phyloP scores from a whole-genome alignment of 192 early-diverging fungal species.

The Coemansia sp. region DNA sequence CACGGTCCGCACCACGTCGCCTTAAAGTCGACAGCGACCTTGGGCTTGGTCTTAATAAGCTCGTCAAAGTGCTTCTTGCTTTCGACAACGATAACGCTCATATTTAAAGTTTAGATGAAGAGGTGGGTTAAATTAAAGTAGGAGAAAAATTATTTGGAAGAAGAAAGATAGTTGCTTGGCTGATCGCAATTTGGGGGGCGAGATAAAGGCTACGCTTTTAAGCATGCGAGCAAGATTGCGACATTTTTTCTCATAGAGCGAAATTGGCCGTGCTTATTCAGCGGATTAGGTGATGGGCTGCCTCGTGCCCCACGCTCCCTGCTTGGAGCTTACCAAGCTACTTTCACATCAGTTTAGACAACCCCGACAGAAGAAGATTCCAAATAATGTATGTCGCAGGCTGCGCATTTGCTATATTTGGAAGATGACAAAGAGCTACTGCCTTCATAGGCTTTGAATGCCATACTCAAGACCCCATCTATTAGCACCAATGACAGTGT shows the following conservation, averaged over 20 bases:
- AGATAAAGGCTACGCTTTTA: background rate
- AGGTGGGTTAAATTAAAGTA: background rate
- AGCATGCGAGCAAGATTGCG: background rate
- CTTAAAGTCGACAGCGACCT: slow-evolving; percentile 71
- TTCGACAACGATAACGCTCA: slow-evolving; percentile 4
- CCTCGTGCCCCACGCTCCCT: background rate
- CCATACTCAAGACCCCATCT: slow-evolving; percentile 23
- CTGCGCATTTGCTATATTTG: background rate
- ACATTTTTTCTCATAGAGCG: background rate
- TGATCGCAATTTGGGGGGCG: background rate
- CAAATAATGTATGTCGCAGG: background rate
- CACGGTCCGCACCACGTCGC: slow-evolving; percentile 89
- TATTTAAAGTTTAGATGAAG: background rate
- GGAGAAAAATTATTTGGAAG: background rate
- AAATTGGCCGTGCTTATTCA: background rate
- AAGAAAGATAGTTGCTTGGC: background rate
- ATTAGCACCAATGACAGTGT: slow-evolving; percentile 68
- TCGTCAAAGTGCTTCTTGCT: slow-evolving; percentile 13
- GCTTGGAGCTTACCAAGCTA: too few species aligned
- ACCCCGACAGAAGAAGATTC: background rate
- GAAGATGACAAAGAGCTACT: too few species aligned
- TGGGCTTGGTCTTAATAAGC: slow-evolving; percentile 34
- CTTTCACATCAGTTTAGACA: background rate
- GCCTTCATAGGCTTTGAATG: background rate
- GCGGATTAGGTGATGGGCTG: background rate